phyloP scores from a whole-genome alignment of 2,329 filamentous ascomycete genomes.

The Colletotrichum scovillei region DNA sequence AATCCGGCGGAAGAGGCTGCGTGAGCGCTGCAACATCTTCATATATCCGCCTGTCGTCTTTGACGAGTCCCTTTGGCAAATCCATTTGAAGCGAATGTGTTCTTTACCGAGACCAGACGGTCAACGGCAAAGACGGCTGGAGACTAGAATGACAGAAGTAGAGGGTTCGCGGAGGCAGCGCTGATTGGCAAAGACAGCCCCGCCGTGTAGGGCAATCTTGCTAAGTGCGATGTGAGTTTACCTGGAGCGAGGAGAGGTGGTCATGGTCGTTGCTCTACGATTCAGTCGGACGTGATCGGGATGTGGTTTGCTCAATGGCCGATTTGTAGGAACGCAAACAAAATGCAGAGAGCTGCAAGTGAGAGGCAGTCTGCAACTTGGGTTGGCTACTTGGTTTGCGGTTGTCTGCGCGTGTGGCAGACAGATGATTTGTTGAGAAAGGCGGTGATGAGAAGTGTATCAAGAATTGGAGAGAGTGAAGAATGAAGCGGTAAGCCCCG shows the following conservation, averaged over 20 bases:
- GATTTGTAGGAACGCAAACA: not conserved
- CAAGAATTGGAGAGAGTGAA: slow-evolving; percentile 1
- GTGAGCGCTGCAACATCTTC: slow-evolving; percentile 32
- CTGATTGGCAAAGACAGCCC: slow-evolving; percentile 28
- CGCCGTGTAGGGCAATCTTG: slow-evolving; percentile 33
- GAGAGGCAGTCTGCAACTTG: slow-evolving; percentile 32
- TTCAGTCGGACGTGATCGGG: slow-evolving; percentile 2
- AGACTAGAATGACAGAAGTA: slow-evolving; percentile 3
- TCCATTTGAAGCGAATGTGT: slow-evolving; percentile 34
- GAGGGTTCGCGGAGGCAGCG: slow-evolving; percentile 8
- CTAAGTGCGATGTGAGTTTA: slow-evolving; percentile 26
- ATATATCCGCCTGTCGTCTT: slow-evolving; percentile 37
- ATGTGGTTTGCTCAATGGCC: slow-evolving; percentile 6
- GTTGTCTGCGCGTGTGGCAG: slow-evolving; percentile 20
- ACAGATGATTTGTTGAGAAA: slow-evolving; percentile 23
- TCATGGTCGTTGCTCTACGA: slow-evolving; percentile 33
- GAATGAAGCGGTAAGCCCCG: not conserved
- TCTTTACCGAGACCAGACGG: slow-evolving; percentile 29
- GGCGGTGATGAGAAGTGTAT: slow-evolving; percentile 11
- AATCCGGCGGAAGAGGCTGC: slow-evolving; percentile 32
- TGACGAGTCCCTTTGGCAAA: slow-evolving; percentile 37
- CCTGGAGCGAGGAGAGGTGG: slow-evolving; percentile 21
- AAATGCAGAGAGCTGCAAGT: slow-evolving; percentile 30
- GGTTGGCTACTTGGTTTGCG: slow-evolving; percentile 20
- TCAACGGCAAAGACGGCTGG: slow-evolving; percentile 27